A percentile compares a stretch with the other conserved stretches of the same genome.
phyloP scores from a whole-genome alignment of 2,329 filamentous ascomycete genomes.

The Xylariaceae sp. region DNA sequence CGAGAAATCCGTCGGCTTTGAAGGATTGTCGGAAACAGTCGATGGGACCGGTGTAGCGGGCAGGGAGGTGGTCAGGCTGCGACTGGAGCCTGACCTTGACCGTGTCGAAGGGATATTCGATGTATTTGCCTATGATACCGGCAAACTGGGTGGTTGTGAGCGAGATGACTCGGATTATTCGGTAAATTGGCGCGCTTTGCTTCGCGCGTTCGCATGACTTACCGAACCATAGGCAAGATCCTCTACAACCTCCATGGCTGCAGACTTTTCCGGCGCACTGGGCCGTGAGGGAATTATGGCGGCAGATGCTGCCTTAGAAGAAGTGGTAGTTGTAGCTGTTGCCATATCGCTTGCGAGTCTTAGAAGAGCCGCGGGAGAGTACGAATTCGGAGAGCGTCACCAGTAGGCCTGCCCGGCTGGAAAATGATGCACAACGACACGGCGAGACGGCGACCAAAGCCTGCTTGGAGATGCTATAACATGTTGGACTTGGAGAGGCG shows the following conservation, averaged over 20 bases:
- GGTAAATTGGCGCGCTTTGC: neutral
- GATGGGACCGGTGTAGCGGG: slow-evolving; percentile 77
- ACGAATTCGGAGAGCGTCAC: slow-evolving; percentile 10
- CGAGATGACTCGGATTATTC: neutral
- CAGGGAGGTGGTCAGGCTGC: slow-evolving; percentile 78
- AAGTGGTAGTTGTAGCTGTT: slow-evolving; percentile 17
- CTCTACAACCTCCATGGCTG: slow-evolving; percentile 65
- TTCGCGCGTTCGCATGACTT: slow-evolving; percentile 33
- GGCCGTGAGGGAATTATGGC: slow-evolving; percentile 21
- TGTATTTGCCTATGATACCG: slow-evolving; percentile 86
- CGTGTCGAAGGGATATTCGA: slow-evolving; percentile 98
- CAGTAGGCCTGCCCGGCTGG: slow-evolving; percentile 20
- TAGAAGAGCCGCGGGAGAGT: neutral
- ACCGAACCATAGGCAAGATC: slow-evolving; percentile 87
- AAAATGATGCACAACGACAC: slow-evolving; percentile 22
- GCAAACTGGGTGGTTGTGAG: slow-evolving; percentile 51
- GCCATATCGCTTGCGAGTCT: slow-evolving; percentile 24
- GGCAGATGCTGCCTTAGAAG: slow-evolving; percentile 17
- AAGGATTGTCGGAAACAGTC: slow-evolving; percentile 92
- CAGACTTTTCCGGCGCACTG: slow-evolving; percentile 27
- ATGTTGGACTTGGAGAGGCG: slow-evolving; percentile 17
- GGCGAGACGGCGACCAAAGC: slow-evolving; percentile 24
- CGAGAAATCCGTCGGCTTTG: slow-evolving; percentile 68
- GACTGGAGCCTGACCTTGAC: slow-evolving; percentile 96
- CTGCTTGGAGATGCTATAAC: slow-evolving; percentile 18